Percentiles rank a stretch among this genome's conserved stretches.
Evolutionary conservation across 1,284 basidiomycete species (phyloP).

Genomic region (Sporisorium exsertum): DNA sequence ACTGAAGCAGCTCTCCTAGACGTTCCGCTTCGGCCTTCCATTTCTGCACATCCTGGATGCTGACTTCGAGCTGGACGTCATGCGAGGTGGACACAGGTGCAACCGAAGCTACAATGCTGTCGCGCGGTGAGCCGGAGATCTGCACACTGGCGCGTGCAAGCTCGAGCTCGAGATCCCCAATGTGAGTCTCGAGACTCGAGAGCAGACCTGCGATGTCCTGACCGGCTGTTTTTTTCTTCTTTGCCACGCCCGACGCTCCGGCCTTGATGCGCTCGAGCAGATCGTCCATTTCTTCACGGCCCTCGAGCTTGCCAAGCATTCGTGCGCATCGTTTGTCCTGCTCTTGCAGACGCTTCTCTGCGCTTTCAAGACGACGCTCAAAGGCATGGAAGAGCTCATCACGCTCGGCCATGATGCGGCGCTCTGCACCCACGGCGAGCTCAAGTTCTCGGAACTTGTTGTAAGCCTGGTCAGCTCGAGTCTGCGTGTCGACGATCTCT

Average conservation of each 20-base stretch:
- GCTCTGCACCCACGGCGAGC: slow-evolving; percentile 53
- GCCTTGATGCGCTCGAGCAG: slow-evolving; percentile 66
- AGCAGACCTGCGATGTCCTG: slow-evolving; percentile 60
- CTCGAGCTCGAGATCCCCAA: slow-evolving; percentile 60
- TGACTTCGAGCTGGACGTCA: slow-evolving; percentile 14
- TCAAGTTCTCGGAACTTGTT: slow-evolving; percentile 51
- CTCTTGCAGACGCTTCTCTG: slow-evolving; percentile 60
- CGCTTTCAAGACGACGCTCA: slow-evolving; percentile 56
- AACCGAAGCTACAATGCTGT: slow-evolving; percentile 14
- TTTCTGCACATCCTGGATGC: slow-evolving; percentile 15
- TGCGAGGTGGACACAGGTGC: neutral
- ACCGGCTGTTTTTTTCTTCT: slow-evolving; percentile 56
- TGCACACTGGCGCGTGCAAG: slow-evolving; percentile 37
- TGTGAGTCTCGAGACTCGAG: slow-evolving; percentile 58
- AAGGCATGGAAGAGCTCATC: slow-evolving; percentile 59
- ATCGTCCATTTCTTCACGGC: slow-evolving; percentile 68
- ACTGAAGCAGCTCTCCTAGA: slow-evolving; percentile 14
- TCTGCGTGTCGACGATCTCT: slow-evolving; percentile 2
- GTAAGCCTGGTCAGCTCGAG: slow-evolving; percentile 20
- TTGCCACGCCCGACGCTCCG: slow-evolving; percentile 34
- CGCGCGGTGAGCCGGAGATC: slow-evolving; percentile 11
- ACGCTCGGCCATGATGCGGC: slow-evolving; percentile 55
- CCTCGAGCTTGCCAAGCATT: slow-evolving; percentile 66
- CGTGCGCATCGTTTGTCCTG: slow-evolving; percentile 64
- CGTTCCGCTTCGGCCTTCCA: slow-evolving; percentile 31